Conservation (phyloP, 2,329 filamentous ascomycete species). For the Fusarium setosum region DNA sequence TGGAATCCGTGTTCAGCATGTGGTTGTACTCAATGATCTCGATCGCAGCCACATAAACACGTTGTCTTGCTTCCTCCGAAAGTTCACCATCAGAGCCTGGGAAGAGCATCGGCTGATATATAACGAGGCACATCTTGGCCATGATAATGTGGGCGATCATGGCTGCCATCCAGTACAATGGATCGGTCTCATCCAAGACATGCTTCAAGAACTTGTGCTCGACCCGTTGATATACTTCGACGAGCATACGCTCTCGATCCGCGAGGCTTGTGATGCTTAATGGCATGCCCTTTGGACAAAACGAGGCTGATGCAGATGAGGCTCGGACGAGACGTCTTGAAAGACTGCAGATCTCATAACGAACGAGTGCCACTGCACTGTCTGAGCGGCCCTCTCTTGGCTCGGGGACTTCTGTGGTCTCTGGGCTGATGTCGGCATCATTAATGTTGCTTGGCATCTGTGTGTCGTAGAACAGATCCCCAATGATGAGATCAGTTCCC, state of each 20-base stretch:
- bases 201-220: conserved; percentile 66
- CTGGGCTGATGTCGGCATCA: conserved; percentile 59
- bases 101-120: conserved; percentile 79
- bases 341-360: conserved; percentile 63
- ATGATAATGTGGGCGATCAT: conserved; percentile 78
- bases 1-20: conserved; percentile 70
- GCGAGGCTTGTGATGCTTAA: conserved; percentile 42
- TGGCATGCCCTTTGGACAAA: conserved; percentile 43
- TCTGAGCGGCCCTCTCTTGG: conserved; percentile 64
- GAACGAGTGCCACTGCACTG: conserved; percentile 59
- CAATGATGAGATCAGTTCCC: conserved; percentile 59
- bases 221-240: conserved; percentile 63
- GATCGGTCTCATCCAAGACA: conserved; percentile 59
- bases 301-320: conserved; percentile 47
- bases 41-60: conserved; percentile 77
- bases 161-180: conserved; percentile 75
- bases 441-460: conserved; percentile 62
- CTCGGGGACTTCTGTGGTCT: conserved; percentile 58
- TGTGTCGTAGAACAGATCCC: conserved; percentile 58
- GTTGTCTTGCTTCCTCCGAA: conserved; percentile 72
- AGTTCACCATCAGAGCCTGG: conserved; percentile 66
- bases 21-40: conserved; percentile 79
- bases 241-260: conserved; percentile 58
- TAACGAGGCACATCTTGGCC: conserved; percentile 81
- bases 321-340: conserved; percentile 50